Percentiles rank a stretch among this genome's conserved stretches.
Evolutionary conservation across 805 yeast species (phyloP).

Genomic region (Schwanniomyces sp.): DNA sequence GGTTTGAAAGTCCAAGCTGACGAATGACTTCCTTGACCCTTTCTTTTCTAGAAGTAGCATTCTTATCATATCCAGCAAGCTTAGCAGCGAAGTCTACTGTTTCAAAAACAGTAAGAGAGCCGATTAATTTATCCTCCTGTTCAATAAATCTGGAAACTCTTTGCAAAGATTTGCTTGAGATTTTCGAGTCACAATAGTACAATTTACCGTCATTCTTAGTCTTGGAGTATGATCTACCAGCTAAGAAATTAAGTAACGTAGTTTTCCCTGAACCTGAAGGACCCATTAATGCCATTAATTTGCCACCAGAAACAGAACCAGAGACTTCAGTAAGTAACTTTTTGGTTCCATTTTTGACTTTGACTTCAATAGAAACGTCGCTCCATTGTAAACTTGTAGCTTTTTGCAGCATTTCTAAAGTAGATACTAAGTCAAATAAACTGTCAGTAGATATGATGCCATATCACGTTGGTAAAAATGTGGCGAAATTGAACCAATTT

Average conservation of each 20-base stretch:
- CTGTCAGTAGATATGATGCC: too few relatives aligned
- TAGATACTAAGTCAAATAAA: too few relatives aligned
- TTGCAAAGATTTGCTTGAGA: constrained; percentile 23
- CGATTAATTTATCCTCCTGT: constrained; percentile 22
- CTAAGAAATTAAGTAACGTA: constrained; percentile 43
- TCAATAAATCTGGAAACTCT: constrained; percentile 23
- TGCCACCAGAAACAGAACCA: constrained; percentile 84
- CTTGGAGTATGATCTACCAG: constrained; percentile 21
- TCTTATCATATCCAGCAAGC: constrained; percentile 3
- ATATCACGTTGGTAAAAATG: too few relatives aligned
- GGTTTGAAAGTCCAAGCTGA: constrained; percentile 13
- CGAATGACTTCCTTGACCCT: constrained; percentile 10
- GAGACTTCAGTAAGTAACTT: constrained; percentile 60
- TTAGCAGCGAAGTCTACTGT: constrained; percentile 12
- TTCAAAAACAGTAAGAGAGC: constrained; percentile 19
- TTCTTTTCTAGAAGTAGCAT: constrained; percentile 4
- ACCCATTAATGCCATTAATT: constrained; percentile 72
- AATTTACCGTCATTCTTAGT: constrained; percentile 16
- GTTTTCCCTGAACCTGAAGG: constrained; percentile 51
- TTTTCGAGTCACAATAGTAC: constrained; percentile 36
- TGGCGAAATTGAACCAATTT: too few relatives aligned
- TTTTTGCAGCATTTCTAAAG: neutral
- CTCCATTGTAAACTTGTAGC: constrained; percentile 33
- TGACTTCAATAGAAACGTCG: constrained; percentile 35
- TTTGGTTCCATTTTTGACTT: constrained; percentile 36